Conservation (phyloP, 2,329 filamentous ascomycete genomes). For the Atkinsonella hypoxylon region DNA sequence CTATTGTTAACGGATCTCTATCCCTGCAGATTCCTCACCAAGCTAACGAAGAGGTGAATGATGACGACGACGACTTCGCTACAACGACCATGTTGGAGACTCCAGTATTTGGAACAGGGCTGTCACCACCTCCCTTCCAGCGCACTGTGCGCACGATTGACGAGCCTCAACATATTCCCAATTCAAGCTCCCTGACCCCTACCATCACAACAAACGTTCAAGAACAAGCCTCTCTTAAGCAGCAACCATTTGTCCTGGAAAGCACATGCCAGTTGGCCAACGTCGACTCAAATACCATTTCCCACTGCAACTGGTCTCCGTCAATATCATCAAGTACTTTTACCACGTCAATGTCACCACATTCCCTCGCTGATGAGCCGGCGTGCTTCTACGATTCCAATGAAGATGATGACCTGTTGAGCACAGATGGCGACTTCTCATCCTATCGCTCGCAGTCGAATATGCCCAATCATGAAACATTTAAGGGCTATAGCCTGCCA, state of each 20-base stretch:
- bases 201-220: conserved; percentile 11
- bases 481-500: conserved; percentile 37
- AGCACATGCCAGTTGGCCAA: conserved; percentile 8
- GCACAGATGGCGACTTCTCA: conserved; percentile 24
- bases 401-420: conserved; percentile 28
- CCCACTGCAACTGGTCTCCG: conserved; percentile 14
- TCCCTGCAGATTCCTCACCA: conserved; percentile 24
- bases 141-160: conserved; percentile 20
- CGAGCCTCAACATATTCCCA: conserved; percentile 9
- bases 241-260: conserved; percentile 12
- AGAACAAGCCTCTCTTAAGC: conserved; percentile 6
- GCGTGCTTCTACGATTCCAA: conserved; percentile 36
- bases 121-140: conserved; percentile 42
- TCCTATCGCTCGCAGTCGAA: conserved; percentile 13
- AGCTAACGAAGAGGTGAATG: conserved; percentile 22
- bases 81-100: conserved; percentile 35
- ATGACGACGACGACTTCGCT: conserved; percentile 50
- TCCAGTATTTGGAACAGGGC: conserved; percentile 29
- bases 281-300: conserved; percentile 13
- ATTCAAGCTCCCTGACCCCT: conserved; percentile 15
- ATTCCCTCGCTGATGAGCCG: conserved; percentile 27
- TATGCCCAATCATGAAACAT: conserved; percentile 12
- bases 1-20: conserved; percentile 18
- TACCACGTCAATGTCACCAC: conserved; percentile 25
- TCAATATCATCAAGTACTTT: conserved; percentile 17